Conservation (phyloP, 2,329 filamentous ascomycete genomes). For the Stagonosporopsis tanaceti region DNA sequence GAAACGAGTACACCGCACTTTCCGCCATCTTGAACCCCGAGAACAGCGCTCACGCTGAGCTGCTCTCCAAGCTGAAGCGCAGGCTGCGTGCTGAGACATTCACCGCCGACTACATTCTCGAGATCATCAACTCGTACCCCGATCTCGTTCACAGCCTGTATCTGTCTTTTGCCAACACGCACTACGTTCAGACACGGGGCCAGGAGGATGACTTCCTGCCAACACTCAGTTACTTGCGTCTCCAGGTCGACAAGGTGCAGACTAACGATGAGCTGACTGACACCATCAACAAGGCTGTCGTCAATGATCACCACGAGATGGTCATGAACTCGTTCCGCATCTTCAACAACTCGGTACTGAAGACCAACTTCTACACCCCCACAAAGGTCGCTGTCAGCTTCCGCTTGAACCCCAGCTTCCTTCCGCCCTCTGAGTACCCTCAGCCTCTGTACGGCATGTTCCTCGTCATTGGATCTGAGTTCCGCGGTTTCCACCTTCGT, state of each 20-base stretch:
- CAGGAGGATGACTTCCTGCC: constrained; percentile 74
- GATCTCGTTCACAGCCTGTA: constrained; percentile 87
- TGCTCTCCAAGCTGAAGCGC: constrained; percentile 94
- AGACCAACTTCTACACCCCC: constrained; percentile 97
- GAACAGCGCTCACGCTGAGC: constrained; percentile 84
- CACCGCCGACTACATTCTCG: constrained; percentile 95
- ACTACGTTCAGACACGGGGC: constrained; percentile 74
- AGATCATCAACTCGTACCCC: constrained; percentile 94
- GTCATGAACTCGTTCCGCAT: constrained; percentile 96
- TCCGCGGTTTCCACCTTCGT: constrained; percentile 94
- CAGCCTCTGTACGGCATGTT: constrained; percentile 98
- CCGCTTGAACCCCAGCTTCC: constrained; percentile 86
- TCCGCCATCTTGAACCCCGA: constrained; percentile 79
- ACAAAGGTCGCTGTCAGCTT: constrained; percentile 99
- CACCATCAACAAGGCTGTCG: constrained; percentile 50
- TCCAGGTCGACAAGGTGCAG: constrained; percentile 69
- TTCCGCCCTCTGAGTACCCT: constrained; percentile 91
- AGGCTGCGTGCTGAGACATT: constrained; percentile 95
- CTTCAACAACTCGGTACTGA: constrained; percentile 92
- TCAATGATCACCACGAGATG: constrained; percentile 95
- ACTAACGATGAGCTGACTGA: constrained; percentile 49
- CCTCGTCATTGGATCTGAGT: constrained; percentile 95
- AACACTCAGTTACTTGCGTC: constrained; percentile 71
- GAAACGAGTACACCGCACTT: constrained; percentile 88
- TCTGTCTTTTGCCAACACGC: constrained; percentile 87